phyloP scores from a whole-genome alignment of 106 monocot genomes.

The Dendrobium catenatum region DNA sequence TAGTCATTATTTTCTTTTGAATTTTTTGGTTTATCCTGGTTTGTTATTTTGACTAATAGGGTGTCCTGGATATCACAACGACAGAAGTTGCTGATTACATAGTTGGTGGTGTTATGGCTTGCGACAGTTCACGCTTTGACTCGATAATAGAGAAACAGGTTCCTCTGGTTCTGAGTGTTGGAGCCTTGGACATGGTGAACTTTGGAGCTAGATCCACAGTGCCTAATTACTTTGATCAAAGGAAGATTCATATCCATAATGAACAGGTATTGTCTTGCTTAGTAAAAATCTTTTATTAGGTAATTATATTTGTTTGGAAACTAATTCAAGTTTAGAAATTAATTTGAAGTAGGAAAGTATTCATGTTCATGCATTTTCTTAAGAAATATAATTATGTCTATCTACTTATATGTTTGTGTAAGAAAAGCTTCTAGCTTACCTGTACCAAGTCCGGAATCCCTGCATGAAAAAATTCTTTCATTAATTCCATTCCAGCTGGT shows the following conservation, averaged over 20 bases:
- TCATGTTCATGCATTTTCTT: neutral
- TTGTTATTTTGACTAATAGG: conserved; percentile 26
- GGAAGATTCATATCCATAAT: conserved; percentile 83
- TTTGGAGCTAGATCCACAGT: conserved; percentile 80
- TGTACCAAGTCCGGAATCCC: too few species aligned
- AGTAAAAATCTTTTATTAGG: neutral
- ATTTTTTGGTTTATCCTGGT: neutral
- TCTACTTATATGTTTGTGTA: neutral
- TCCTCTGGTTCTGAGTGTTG: conserved; percentile 82
- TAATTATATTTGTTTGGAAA: neutral
- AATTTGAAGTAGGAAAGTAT: neutral
- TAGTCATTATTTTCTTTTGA: neutral
- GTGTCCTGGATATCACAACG: conserved; percentile 91
- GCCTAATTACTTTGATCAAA: conserved; percentile 51
- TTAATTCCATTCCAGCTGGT: too few species aligned
- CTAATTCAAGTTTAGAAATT: neutral
- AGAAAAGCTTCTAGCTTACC: too few species aligned
- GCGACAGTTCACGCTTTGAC: conserved; percentile 79
- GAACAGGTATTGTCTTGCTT: conserved; percentile 56
- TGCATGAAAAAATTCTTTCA: too few species aligned
- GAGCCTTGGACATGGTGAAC: conserved; percentile 96
- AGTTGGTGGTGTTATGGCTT: conserved; percentile 92
- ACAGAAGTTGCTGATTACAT: conserved; percentile 93
- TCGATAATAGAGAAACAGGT: conserved; percentile 70
- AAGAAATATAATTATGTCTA: neutral